Percentiles rank a stretch among this genome's conserved stretches.
These are phyloP conservation scores for Candida manassasensis DNA, from an alignment of 805 yeast genomes.

Conservation along the genomic window DNA sequence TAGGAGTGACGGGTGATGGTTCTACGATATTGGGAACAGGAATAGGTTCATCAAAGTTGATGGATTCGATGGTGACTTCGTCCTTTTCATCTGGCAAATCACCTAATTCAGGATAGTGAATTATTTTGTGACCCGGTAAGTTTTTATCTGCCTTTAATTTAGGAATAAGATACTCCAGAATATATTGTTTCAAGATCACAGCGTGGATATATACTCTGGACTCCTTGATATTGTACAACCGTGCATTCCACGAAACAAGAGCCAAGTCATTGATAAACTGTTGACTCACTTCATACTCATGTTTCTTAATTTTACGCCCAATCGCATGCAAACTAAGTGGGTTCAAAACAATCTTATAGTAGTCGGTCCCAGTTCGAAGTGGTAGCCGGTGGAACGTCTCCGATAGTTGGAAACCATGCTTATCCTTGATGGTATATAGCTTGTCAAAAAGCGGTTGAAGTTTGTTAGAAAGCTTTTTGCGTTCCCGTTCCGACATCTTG, in stretches of 20 bases:
- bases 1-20: slow-evolving; percentile 1
- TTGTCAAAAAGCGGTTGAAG: slow-evolving; percentile 33
- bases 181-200: slow-evolving; percentile 47
- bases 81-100: slow-evolving; percentile 54
- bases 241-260: slow-evolving; percentile 88
- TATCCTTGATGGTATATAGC: slow-evolving; percentile 37
- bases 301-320: slow-evolving; percentile 51
- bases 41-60: slow-evolving; percentile 8
- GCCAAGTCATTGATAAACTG: slow-evolving; percentile 73
- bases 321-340: slow-evolving; percentile 83
- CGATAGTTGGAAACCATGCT: slow-evolving; percentile 41
- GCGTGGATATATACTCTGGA: slow-evolving; percentile 70
- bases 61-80: slow-evolving; percentile 12
- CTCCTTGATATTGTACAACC: slow-evolving; percentile 70
- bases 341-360: slow-evolving; percentile 68
- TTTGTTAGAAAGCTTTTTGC: slow-evolving; percentile 31
- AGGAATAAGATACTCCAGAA: slow-evolving; percentile 46
- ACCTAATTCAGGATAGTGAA: slow-evolving; percentile 63
- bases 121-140: slow-evolving; percentile 28
- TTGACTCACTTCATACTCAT: slow-evolving; percentile 54
- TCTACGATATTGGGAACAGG: slow-evolving; percentile 7
- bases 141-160: slow-evolving; percentile 39
- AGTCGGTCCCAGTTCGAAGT: slow-evolving; percentile 64
- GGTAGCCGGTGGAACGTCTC: slow-evolving; percentile 72
- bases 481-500: slow-evolving; percentile 34